These are phyloP conservation scores for Fusarium neocosmosporiellum DNA, from an alignment of 2,329 filamentous ascomycete species.

Conservation along the genomic window DNA sequence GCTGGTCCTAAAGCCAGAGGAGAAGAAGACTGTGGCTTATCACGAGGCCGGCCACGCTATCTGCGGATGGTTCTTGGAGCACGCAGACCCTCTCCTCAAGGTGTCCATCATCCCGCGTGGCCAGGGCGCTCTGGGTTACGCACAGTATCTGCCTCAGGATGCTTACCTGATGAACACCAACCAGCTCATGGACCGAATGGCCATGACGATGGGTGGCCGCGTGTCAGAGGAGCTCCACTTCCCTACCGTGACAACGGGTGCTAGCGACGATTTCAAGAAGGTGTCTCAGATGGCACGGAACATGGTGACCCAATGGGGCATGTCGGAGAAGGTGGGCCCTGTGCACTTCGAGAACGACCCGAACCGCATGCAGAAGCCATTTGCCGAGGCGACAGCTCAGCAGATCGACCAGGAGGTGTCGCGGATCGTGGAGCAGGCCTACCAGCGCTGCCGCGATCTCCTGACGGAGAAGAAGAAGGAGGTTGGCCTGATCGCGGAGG, in stretches of 20 bases:
- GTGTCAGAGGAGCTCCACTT: conserved; percentile 98
- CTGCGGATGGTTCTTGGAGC: conserved; percentile 97
- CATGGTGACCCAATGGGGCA: conserved; percentile 99
- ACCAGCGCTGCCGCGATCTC: conserved; percentile 88
- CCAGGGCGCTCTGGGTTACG: conserved; percentile 92
- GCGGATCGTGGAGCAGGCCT: conserved; percentile 90
- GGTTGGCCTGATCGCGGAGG: conserved; percentile 90
- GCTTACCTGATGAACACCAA: conserved; percentile 95
- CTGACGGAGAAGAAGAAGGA: conserved; percentile 88
- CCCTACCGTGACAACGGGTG: conserved; percentile 93
- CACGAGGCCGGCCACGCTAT: conserved; percentile 99
- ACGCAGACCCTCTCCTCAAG: conserved; percentile 96
- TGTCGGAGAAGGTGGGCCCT: conserved; percentile 94
- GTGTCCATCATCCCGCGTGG: conserved; percentile 98
- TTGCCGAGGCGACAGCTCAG: conserved; percentile 92
- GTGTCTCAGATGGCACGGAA: conserved; percentile 94
- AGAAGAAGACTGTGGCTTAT: conserved; percentile 97
- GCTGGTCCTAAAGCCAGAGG: conserved; percentile 88
- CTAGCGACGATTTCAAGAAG: conserved; percentile 98
- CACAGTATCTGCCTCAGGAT: conserved; percentile 95
- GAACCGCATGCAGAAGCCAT: conserved; percentile 90
- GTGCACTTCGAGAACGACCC: conserved; percentile 89
- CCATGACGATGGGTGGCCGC: conserved; percentile 96
- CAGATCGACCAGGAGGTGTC: conserved; percentile 93
- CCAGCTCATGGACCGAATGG: conserved; percentile 99